Percentiles rank a stretch among this genome's conserved stretches.
Conservation (phyloP, 768 basidiomycete species). For the Nidularia sp. region DNA sequence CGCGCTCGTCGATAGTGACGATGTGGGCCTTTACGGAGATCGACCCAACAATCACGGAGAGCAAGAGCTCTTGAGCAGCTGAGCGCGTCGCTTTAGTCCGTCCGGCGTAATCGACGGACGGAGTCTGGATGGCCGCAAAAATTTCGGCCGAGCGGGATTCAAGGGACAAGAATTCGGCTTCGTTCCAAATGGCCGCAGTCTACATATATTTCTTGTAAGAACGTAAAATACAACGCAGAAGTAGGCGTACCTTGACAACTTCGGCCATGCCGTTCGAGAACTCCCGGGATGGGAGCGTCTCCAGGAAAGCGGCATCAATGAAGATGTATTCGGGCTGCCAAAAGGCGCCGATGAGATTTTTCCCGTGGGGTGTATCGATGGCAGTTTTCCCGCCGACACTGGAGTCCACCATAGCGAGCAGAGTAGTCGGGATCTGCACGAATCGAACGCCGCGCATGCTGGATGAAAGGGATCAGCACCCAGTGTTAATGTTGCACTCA, state of each 20-base stretch:
- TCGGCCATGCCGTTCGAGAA: constrained; percentile 99
- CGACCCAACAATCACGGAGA: constrained; percentile 88
- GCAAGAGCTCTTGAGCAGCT: constrained; percentile 74
- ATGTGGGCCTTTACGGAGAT: constrained; percentile 96
- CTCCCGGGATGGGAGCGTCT: constrained; percentile 87
- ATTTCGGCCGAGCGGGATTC: constrained; percentile 86
- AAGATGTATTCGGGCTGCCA: constrained; percentile 98
- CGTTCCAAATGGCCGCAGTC: constrained; percentile 99
- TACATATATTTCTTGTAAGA: constrained; percentile 20
- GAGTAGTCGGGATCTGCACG: constrained; percentile 93
- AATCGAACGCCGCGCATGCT: constrained; percentile 98
- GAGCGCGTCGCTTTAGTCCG: constrained; percentile 65
- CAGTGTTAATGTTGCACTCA: not conserved
- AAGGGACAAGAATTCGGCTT: constrained; percentile 80
- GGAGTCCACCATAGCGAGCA: constrained; percentile 98
- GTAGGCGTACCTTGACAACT: constrained; percentile 77
- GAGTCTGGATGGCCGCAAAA: constrained; percentile 77
- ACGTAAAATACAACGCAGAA: not conserved
- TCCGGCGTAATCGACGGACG: constrained; percentile 54
- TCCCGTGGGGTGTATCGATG: constrained; percentile 97
- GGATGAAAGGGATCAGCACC: not conserved
- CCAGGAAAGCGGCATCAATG: constrained; percentile 94
- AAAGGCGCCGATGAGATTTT: constrained; percentile 97
- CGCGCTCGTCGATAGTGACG: constrained; percentile 94
- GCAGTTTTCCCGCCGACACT: constrained; percentile 98